Evolutionary conservation across 108 stramenopile species (phyloP), one percentile per base, ranked within the genome.

Genomic region (Cyclotella distinguenda): DNA sequence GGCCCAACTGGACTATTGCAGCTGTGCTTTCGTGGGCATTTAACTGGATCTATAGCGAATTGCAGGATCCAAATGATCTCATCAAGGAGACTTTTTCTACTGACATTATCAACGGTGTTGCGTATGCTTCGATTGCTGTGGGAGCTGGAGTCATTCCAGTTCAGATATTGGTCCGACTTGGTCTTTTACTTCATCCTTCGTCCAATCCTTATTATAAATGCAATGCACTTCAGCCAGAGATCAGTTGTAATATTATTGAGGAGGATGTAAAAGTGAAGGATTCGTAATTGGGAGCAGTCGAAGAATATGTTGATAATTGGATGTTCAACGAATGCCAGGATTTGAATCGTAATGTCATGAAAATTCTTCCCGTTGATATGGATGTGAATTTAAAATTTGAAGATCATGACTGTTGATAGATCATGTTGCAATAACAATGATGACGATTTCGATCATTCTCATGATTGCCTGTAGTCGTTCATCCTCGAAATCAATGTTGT

Each of bases 11-110:
- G 66, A 85, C 86, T 0, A 77, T 90, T 30, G 82, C 89, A 16
- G 27, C 66, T 25, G 84, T 85, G 1, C 45, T 90, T 27, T 72
- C 74, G 4, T 93, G 91, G 91, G 91, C 91, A 19, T 72, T 74
- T 39, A 76, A 72, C 27, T 69, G 77, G 45, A 84, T 89, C 25
- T 73, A 71, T 31, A 8, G 23, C 2, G 86, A 89, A 68, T 58
- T 92, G 25, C 43, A 44, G 21, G 46, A 57, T 18, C 86, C 86
- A 0, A 73, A 74, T 32, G 66, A 84, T 15, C 55, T 72, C 12
- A 90, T 90, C 56, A 39, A 27, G 23, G 62, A 16, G 15, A 82
- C 83, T 5, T 90, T 88, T 21, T 15, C 26, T 32, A 16, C 8
- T 1, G 48, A 73, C n/a, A 68, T 48, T 0, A 78, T 82, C 31